Base-by-base conservation (phyloP, 2,329 filamentous ascomycete genomes). In the Nemania sp. region DNA sequence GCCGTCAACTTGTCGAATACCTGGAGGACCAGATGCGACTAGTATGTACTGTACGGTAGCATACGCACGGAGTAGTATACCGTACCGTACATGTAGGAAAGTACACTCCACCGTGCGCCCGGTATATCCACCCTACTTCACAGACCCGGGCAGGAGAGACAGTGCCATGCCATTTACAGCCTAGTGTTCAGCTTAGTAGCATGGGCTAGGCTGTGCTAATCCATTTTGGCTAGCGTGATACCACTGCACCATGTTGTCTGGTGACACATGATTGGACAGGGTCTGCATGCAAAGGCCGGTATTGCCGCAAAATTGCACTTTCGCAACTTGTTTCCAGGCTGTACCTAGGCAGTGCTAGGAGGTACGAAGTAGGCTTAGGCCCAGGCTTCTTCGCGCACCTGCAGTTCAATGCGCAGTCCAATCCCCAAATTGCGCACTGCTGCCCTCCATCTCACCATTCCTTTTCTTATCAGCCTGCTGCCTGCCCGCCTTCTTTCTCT, bases 231-330 rank as follows among this genome's bases (percentile, higher is more conserved):
- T 59, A 56, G 52, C 36, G 26, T 36, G 3, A 19, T 26, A 15
- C 17, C 22, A 52, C 40, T 26, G 28, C 36, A 30, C 52, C 43
- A 52, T 40, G 28, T 23, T 17, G 47, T 37, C 42, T 46, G 28
- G 52, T 36, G 41, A 28, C 5, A 5, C 11, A 28, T 41, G 39
- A 28, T 41, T 45, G 51, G 39, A n/a, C 15, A 5, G 31, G 15
- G 46, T 26, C 40, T 22, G 50, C 44, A 54, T 43, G 23, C 31
- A 48, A 22, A 37, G 57, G 47, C 54, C 57, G 57, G 54, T 59
- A 57, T 55, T 57, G 51, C 54, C 54, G 57, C 48, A 60, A 55
- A 57, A 54, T 52, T 60, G 54, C 56, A 52, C 37, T 54, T 57
- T 26, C 33, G 31, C n/a, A n/a, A n/a, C n/a, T n/a, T n/a, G n/a